Base-by-base conservation (phyloP, 805 yeast genomes). In the Cyberlindnera suaveolens region DNA sequence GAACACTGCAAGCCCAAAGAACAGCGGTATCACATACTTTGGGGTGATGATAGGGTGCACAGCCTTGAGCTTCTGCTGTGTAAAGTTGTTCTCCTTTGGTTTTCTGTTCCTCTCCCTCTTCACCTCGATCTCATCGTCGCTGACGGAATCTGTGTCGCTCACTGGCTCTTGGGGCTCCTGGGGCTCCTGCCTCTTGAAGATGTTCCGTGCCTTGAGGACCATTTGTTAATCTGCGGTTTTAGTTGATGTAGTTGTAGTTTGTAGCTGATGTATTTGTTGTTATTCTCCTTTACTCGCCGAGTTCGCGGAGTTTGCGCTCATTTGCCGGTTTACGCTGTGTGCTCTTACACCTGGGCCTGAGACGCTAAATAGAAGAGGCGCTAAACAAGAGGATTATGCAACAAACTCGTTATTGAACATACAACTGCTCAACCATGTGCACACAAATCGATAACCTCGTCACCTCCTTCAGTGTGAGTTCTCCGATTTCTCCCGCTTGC, bases 21-120 rank as follows among this genome's bases (percentile, higher is more conserved):
- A 77, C 44, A 91, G 67, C 7, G 96, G 96, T 41, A 91, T 74
- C 40, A 91, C 95, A 26, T 93, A 79, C 55, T 78, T 82, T 6
- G 97, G 96, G 2, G 96, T 89, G 52, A 90, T 74, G 47, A 93
- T 86, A 1, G 98, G 98, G 43, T 77, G 79, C 60, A 75, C 65
- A 17, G 81, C 71, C 41, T 71, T 73, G 36, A 78, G 58, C 46
- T 77, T 61, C 52, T 78, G 84, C 56, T 85, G 95, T 45, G 90
- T 74, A 58, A 85, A 85, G 15, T 82, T 82, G 31, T 86, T 84
- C 62, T 76, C 82, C 38, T 77, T 78, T 13, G 93, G 93, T 58
- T 80, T 76, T 60, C 80, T 75, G 33, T 72, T 70, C 58, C 75
- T 78, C 37, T 65, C 69, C 46, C 69, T 70, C 31, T 61, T 64